Conservation (phyloP, 192 early-diverging fungal genomes). For the Coemansia sp. region DNA sequence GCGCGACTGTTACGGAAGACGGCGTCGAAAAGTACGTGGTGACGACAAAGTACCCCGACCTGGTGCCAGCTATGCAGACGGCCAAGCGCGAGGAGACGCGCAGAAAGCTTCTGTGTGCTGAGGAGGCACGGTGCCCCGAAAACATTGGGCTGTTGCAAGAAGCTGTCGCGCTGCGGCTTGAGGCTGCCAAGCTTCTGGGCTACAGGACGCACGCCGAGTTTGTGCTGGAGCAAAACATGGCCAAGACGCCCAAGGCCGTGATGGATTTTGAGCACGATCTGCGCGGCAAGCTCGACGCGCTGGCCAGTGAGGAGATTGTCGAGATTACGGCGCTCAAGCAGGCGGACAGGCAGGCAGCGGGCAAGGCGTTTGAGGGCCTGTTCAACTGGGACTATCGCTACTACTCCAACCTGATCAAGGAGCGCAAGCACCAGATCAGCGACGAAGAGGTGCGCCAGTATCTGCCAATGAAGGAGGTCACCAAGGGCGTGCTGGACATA, state of each 20-base stretch:
- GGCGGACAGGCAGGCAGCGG: constrained; percentile 39
- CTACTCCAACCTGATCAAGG: constrained; percentile 67
- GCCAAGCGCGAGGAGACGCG: constrained; percentile 54
- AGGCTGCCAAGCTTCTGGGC: constrained; percentile 59
- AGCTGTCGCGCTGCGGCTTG: constrained; percentile 49
- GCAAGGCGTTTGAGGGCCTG: constrained; percentile 56
- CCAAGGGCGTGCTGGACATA: constrained; percentile 65
- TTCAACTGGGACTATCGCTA: constrained; percentile 71
- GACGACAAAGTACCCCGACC: constrained; percentile 68
- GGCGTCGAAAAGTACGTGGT: constrained; percentile 58
- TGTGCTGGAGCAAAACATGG: constrained; percentile 77
- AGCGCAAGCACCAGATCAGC: constrained; percentile 66
- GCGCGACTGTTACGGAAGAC: constrained; percentile 47
- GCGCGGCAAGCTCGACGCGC: constrained; percentile 48
- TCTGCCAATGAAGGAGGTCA: constrained; percentile 63
- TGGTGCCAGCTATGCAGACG: constrained; percentile 41
- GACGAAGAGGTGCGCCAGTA: constrained; percentile 74
- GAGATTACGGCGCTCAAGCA: constrained; percentile 63
- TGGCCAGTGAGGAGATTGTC: constrained; percentile 59
- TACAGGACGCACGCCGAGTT: constrained; percentile 67
- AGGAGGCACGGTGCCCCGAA: constrained; percentile 55
- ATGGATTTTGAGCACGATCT: constrained; percentile 63
- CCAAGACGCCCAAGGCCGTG: constrained; percentile 61
- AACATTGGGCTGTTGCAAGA: constrained; percentile 61
- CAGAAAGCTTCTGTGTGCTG: constrained; percentile 36